These are phyloP conservation scores for Xylaria sp. DNA, from an alignment of 2,329 filamentous ascomycete species.

Conservation along the genomic window DNA sequence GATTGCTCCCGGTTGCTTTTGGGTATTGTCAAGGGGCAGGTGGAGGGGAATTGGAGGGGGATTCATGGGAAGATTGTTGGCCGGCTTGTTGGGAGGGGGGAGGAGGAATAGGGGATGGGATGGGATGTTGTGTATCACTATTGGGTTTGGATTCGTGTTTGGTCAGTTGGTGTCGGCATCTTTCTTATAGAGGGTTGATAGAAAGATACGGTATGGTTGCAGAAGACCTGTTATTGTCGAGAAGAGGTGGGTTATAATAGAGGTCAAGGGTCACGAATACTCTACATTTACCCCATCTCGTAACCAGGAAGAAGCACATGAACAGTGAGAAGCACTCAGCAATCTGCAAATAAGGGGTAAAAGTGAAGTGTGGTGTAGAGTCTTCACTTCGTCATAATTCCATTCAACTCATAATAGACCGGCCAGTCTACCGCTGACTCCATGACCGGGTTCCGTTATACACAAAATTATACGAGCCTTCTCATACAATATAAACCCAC, in stretches of 20 bases:
- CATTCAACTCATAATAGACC: slow-evolving; percentile 1
- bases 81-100: slow-evolving; percentile 30
- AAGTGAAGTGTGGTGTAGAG: background rate
- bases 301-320: too few relatives aligned
- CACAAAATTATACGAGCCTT: slow-evolving; percentile 15
- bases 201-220: background rate
- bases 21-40: slow-evolving; percentile 45
- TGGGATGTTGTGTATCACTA: background rate
- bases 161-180: background rate
- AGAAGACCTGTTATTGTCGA: too few relatives aligned
- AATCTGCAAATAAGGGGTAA: too few relatives aligned
- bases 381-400: background rate
- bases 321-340: too few relatives aligned
- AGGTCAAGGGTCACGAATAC: background rate
- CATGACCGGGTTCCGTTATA: slow-evolving; percentile 4
- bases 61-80: slow-evolving; percentile 47
- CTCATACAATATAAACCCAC: slow-evolving; percentile 15
- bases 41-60: slow-evolving; percentile 45
- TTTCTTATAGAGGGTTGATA: background rate
- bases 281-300: too few relatives aligned
- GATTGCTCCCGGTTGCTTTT: slow-evolving; percentile 46
- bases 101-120: background rate
- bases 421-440: background rate
- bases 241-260: too few relatives aligned
- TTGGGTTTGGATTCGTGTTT: too few relatives aligned